These are phyloP conservation scores for Camelina neglecta DNA, from an alignment of 345 rosid species.

Conservation along the genomic window DNA sequence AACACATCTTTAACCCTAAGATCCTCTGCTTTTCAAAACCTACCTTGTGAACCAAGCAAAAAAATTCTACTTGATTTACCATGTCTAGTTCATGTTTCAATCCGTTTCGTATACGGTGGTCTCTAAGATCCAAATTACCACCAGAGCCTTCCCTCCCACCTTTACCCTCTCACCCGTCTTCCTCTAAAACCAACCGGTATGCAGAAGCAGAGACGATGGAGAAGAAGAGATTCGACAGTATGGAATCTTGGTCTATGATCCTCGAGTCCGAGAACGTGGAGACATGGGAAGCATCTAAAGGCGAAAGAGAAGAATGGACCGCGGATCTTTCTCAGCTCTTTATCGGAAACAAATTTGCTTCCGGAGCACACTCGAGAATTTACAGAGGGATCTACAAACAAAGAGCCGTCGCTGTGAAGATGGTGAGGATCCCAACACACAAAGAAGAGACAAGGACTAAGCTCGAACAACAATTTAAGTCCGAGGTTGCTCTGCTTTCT, in stretches of 20 bases:
- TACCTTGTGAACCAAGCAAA: slow-evolving; percentile 36
- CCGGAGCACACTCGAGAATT: slow-evolving; percentile 92
- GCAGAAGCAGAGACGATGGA: slow-evolving; percentile 83
- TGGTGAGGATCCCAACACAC: slow-evolving; percentile 94
- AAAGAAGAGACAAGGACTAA: slow-evolving; percentile 73
- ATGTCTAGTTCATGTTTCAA: slow-evolving; percentile 85
- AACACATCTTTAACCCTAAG: slow-evolving; percentile 30
- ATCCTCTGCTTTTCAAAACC: slow-evolving; percentile 18
- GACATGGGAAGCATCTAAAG: slow-evolving; percentile 87
- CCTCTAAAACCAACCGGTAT: slow-evolving; percentile 52
- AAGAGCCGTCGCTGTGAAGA: slow-evolving; percentile 96
- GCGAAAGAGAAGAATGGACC: slow-evolving; percentile 94
- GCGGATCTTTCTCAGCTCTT: slow-evolving; percentile 98
- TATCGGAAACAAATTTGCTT: slow-evolving; percentile 96
- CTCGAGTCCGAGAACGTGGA: slow-evolving; percentile 94
- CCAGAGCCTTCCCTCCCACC: slow-evolving; percentile 19
- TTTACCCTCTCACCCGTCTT: slow-evolving; percentile 52
- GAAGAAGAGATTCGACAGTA: slow-evolving; percentile 88
- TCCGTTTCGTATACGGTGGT: slow-evolving; percentile 65
- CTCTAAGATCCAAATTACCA: slow-evolving; percentile 53
- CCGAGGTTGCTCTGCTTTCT: slow-evolving; percentile 94
- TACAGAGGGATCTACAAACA: slow-evolving; percentile 97
- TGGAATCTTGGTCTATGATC: slow-evolving; percentile 99
- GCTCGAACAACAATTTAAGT: slow-evolving; percentile 95
- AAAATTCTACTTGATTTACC: not conserved